Conservation (phyloP, 306 rosid genomes). For the Astragalus glycyphyllos region DNA sequence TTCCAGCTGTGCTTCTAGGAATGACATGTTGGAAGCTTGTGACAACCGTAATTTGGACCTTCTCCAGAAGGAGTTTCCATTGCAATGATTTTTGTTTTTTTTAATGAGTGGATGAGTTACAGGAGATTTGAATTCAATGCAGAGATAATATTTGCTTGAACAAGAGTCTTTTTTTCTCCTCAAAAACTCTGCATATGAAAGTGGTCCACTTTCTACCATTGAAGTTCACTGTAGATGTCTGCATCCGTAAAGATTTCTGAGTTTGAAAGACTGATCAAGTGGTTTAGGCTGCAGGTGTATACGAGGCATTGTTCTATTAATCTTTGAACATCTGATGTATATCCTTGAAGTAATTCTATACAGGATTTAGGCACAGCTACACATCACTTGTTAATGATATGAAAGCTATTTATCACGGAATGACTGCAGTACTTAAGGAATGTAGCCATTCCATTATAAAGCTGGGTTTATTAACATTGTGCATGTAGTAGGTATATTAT, state of each 20-base stretch:
- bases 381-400: conserved; percentile 18
- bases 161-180: conserved; percentile 19
- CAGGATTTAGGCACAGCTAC: conserved; percentile 14
- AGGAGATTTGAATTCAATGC: conserved; percentile 5
- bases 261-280: conserved; percentile 31
- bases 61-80: conserved; percentile 95
- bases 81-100: conserved; percentile 45
- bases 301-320: background rate
- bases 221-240: conserved; percentile 19
- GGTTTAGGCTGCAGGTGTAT: conserved; percentile 37
- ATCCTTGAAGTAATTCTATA: conserved; percentile 16
- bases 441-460: background rate
- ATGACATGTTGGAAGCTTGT: conserved; percentile 93
- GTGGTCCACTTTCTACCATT: conserved; percentile 22
- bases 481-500: background rate
- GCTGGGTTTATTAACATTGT: too few relatives aligned
- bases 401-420: conserved; percentile 26
- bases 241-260: conserved; percentile 21
- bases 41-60: conserved; percentile 88
- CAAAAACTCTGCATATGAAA: background rate
- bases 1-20: conserved; percentile 95
- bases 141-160: conserved; percentile 31
- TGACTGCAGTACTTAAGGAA: conserved; percentile 27
- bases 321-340: conserved; percentile 35
- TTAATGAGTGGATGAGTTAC: conserved; percentile 29